A percentile compares a stretch with the other conserved stretches of the same genome.
These are phyloP conservation scores for Fusarium drepaniforme DNA, from an alignment of 2,329 filamentous ascomycete genomes.

Conservation along the genomic window DNA sequence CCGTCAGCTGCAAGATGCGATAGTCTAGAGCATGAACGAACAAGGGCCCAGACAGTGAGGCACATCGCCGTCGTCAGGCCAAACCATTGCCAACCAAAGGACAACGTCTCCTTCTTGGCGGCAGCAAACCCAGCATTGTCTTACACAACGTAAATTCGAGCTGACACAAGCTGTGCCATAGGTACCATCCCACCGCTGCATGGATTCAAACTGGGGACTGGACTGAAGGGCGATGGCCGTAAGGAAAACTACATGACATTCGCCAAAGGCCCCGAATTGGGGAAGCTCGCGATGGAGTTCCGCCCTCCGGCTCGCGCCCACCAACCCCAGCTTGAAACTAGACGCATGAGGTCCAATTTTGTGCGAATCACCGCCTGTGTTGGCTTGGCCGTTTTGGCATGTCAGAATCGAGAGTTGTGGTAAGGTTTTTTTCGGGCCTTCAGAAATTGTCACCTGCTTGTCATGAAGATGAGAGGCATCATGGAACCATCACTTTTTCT, in stretches of 20 bases:
- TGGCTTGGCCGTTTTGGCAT: conserved; percentile 16
- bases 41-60: conserved; percentile 23
- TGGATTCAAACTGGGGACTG: conserved; percentile 10
- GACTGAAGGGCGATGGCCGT: conserved; percentile 1
- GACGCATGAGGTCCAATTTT: conserved; percentile 15
- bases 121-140: conserved; percentile 38
- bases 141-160: conserved; percentile 38
- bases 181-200: conserved; percentile 2
- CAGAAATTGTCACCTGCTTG: conserved; percentile 9
- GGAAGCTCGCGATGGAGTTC: conserved; percentile 7
- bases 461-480: conserved; percentile 19
- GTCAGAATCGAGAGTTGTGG: conserved; percentile 4
- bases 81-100: conserved; percentile 24
- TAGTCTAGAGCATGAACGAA: conserved; percentile 10
- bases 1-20: conserved; percentile 19
- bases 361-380: conserved; percentile 22
- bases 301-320: background rate
- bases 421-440: conserved; percentile 16
- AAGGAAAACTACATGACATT: conserved; percentile 35
- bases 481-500: conserved; percentile 26
- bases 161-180: conserved; percentile 36
- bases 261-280: conserved; percentile 15
- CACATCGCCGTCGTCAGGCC: conserved; percentile 17
- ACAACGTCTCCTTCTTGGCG: conserved; percentile 31
- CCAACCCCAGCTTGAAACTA: conserved; percentile 24